Conservation (phyloP, 805 yeast genomes). For the Scheffersomyces ergatensis region DNA sequence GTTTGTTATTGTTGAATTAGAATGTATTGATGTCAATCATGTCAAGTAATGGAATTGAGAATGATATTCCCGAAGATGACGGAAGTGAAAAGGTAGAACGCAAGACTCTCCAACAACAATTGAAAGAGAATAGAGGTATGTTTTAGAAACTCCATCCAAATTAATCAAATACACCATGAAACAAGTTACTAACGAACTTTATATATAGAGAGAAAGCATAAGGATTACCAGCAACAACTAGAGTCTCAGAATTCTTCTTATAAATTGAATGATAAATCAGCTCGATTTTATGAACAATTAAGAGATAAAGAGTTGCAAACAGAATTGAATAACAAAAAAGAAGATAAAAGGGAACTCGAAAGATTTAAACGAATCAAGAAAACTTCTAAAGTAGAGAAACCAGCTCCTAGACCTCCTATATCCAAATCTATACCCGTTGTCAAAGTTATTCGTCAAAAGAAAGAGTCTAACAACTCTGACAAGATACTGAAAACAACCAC, state of each 20-base stretch:
- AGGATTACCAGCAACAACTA: constrained; percentile 18
- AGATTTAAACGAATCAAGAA: constrained; percentile 5
- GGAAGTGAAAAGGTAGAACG: constrained; percentile 19
- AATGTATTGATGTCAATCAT: not conserved
- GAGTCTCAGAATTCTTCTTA: constrained; percentile 37
- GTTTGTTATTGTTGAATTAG: no score
- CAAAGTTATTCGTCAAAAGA: not conserved
- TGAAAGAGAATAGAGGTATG: constrained; percentile 39
- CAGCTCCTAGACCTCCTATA: not conserved
- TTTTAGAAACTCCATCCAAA: no score
- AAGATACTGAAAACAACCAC: not conserved
- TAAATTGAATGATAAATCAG: constrained; percentile 36
- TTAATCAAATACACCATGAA: no score
- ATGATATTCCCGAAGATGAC: not conserved
- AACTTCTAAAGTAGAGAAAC: not conserved
- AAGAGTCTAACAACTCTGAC: not conserved
- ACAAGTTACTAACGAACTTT: not conserved
- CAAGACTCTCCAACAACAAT: constrained; percentile 41
- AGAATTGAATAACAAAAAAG: constrained; percentile 15
- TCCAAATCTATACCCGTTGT: not conserved
- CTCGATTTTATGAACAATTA: constrained; percentile 30
- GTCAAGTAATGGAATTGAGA: not conserved
- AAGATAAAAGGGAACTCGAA: constrained; percentile 19
- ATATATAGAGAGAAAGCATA: constrained; percentile 2
- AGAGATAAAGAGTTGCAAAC: constrained; percentile 14